These are phyloP conservation scores for Przewalskia tangutica DNA, from an alignment of 257 asterid genomes.

Conservation along the genomic window DNA sequence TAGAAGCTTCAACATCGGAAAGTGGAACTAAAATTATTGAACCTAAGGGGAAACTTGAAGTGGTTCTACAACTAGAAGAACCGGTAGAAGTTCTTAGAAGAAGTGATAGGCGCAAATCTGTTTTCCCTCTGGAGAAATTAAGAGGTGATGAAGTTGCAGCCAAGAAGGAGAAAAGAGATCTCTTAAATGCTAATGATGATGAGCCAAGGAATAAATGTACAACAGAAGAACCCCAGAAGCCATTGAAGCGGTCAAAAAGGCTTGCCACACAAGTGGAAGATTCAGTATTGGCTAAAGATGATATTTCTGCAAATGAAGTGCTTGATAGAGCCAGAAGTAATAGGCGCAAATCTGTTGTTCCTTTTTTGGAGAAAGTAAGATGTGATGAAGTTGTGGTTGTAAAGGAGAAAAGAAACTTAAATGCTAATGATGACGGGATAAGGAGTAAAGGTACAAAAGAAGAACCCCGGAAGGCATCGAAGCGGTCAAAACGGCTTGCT, in stretches of 20 bases:
- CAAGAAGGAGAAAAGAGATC: constrained; percentile 9
- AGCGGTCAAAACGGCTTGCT: constrained; percentile 31
- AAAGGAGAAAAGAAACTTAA: constrained; percentile 7
- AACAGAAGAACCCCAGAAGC: constrained; percentile 12
- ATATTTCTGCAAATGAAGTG: constrained; percentile 8
- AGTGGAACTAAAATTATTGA: background rate
- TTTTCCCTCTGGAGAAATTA: background rate
- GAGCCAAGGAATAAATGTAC: constrained; percentile 2
- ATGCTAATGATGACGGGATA: background rate
- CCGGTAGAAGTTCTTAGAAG: background rate
- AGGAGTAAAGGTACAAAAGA: background rate
- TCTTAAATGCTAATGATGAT: background rate
- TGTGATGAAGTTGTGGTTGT: background rate
- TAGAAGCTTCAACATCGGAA: background rate
- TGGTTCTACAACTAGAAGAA: constrained; percentile 1
- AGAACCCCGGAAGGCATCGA: constrained; percentile 15
- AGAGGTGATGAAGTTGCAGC: background rate
- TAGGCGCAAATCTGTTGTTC: background rate
- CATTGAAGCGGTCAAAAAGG: constrained; percentile 32
- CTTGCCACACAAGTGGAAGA: constrained; percentile 13
- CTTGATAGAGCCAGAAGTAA: background rate
- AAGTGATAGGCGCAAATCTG: background rate
- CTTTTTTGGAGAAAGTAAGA: background rate
- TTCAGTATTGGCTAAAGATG: constrained; percentile 3
- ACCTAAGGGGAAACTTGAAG: background rate